Evolutionary conservation across 176 grass and related monocot genomes (phyloP).

Genomic region (Hyparrhenia diplandra): DNA sequence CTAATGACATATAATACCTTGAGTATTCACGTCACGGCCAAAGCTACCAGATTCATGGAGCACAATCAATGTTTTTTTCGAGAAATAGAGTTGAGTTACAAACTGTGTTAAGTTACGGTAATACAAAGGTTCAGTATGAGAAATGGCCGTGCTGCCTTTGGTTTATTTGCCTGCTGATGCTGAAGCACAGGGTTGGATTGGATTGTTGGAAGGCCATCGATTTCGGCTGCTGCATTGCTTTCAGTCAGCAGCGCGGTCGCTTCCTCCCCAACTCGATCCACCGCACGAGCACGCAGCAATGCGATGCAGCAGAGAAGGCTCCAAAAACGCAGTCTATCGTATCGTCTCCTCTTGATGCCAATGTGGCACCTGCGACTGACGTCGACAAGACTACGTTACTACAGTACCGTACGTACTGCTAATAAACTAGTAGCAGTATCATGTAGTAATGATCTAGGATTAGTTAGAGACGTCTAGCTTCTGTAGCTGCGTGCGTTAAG

Average conservation of each 20-base stretch:
- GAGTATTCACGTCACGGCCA: too few species aligned
- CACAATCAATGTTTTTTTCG: too few species aligned
- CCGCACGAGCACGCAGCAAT: background rate
- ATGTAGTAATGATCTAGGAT: background rate
- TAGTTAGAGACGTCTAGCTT: too few species aligned
- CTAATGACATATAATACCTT: too few species aligned
- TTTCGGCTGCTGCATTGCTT: constrained; percentile 12
- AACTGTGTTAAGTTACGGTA: too few species aligned
- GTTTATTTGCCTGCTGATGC: too few species aligned
- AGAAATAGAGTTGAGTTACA: too few species aligned
- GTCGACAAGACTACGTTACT: constrained; percentile 9
- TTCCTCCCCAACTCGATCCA: background rate
- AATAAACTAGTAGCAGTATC: background rate
- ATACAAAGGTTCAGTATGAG: too few species aligned
- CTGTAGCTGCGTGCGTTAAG: background rate
- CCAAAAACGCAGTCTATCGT: background rate
- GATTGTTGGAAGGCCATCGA: background rate
- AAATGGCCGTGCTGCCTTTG: too few species aligned
- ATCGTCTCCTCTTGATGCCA: background rate
- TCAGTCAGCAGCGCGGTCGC: constrained; percentile 11
- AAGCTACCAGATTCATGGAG: too few species aligned
- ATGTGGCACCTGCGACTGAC: constrained; percentile 17
- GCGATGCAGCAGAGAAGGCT: background rate
- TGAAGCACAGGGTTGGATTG: too few species aligned
- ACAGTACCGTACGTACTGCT: background rate